Evolutionary conservation across 371 early-diverging fungal species (phyloP), one percentile per base, ranked within the genome.

Genomic region (Saksenaea oblongispora): DNA sequence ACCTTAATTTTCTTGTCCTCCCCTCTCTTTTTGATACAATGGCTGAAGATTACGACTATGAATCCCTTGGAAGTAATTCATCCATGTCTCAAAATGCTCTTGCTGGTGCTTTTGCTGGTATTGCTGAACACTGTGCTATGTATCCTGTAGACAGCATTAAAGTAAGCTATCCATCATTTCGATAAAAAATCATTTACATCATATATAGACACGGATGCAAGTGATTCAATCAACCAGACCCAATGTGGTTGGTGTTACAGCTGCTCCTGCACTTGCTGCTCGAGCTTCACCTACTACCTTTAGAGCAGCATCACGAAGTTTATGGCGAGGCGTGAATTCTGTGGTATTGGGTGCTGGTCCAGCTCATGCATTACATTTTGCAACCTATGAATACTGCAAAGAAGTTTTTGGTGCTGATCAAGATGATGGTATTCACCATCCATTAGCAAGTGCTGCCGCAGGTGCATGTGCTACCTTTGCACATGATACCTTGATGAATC

Each of bases 101-200:
- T 44, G 98, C 98, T 5, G 98, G 98, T 34, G 97, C 97, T 3
- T 81, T 95, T 15, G 98, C 98, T 24, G 98, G 98, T 65, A 95
- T 97, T 65, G 92, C 94, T 37, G 98, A 98, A 74, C 98, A 98
- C 72, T 87, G 92, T 55, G 87, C 95, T 59, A 95, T 95, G 92
- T 96, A 92, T 80, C 98, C 98, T 10, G 82, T 97, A 37, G 98
- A 98, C 69, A 87, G 89, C 64, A 91, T 97, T 72, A 98, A 98
- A 91, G 94, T 92, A 83, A 66, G 67, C 36, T 2, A 44, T 8
- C n/a, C 3, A 5, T 15, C 5, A 31, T 11, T 26, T 55, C 28
- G 8, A 26, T 10, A n/a, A 39, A 31, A 34, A 62, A 55, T n/a
- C n/a, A n/a, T n/a, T n/a, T n/a, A n/a, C n/a, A n/a, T n/a, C n/a